Conservation (phyloP, 2,329 filamentous ascomycete genomes). For the Exophiala alcalophila region DNA sequence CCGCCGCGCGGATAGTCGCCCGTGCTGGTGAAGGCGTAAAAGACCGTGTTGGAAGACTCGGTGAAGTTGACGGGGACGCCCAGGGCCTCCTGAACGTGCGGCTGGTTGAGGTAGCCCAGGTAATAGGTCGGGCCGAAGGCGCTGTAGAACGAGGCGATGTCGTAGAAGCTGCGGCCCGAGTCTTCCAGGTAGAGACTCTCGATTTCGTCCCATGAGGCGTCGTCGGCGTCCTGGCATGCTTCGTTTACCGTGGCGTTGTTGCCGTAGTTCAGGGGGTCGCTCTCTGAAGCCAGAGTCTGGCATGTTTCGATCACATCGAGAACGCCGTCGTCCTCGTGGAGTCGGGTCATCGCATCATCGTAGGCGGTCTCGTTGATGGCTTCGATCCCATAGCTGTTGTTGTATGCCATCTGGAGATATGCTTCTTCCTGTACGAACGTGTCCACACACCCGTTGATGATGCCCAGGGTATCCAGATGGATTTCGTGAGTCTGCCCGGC, state of each 20-base stretch:
- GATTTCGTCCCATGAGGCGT: constrained; percentile 41
- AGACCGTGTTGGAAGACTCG: constrained; percentile 43
- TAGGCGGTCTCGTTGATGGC: constrained; percentile 44
- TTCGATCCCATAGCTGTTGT: constrained; percentile 52
- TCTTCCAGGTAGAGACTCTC: constrained; percentile 23
- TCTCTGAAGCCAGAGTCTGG: constrained; percentile 40
- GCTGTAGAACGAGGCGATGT: constrained; percentile 47
- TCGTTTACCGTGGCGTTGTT: constrained; percentile 35
- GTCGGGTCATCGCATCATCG: constrained; percentile 38
- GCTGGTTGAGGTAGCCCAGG: constrained; percentile 51
- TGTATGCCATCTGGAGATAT: constrained; percentile 47
- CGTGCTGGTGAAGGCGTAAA: constrained; percentile 45
- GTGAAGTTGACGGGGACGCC: constrained; percentile 58
- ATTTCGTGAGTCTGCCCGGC: constrained; percentile 25
- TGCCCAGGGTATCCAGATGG: constrained; percentile 45
- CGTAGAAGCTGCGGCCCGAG: constrained; percentile 49
- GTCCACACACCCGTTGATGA: constrained; percentile 51
- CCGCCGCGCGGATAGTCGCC: constrained; percentile 33
- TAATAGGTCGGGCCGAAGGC: constrained; percentile 49
- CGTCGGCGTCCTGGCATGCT: constrained; percentile 41
- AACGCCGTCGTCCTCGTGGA: constrained; percentile 43
- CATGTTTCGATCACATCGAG: constrained; percentile 49
- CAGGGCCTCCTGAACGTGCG: constrained; percentile 50
- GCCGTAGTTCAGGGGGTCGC: constrained; percentile 43
- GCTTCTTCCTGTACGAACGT: constrained; percentile 43